Percentiles rank a stretch among this genome's conserved stretches.
Evolutionary conservation across 768 basidiomycete genomes (phyloP).

Genomic region (Lepiota venenata): DNA sequence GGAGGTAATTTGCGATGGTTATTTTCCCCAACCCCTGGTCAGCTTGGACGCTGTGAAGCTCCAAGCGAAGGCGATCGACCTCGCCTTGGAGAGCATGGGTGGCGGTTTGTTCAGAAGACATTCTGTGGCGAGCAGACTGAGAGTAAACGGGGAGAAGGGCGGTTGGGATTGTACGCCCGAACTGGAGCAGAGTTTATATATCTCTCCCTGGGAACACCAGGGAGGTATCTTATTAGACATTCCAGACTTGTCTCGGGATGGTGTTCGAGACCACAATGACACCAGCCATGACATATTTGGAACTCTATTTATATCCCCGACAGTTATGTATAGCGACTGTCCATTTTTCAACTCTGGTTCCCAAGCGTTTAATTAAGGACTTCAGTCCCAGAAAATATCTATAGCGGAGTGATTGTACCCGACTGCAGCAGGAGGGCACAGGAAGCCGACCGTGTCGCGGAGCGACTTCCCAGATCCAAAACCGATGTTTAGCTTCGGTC

Average conservation of each 20-base stretch:
- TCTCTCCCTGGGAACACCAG: background rate
- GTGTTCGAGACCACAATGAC: constrained; percentile 3
- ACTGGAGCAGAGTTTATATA: constrained; percentile 15
- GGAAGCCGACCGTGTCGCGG: no score
- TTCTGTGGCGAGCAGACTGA: constrained; percentile 5
- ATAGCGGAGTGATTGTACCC: no score
- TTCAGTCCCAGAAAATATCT: no score
- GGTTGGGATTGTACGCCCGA: background rate
- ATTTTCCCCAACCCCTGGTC: constrained; percentile 40
- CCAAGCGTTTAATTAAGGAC: no score
- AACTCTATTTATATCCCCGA: background rate
- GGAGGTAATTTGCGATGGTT: constrained; percentile 55
- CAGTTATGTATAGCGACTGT: no score
- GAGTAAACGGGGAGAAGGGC: constrained; percentile 5
- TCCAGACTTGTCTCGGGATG: constrained; percentile 17
- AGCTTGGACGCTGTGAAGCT: constrained; percentile 38
- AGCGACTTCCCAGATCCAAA: no score
- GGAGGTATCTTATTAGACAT: background rate
- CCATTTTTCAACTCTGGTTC: no score
- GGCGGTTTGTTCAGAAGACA: constrained; percentile 15
- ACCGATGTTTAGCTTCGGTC: no score
- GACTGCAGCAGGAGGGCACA: no score
- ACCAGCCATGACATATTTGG: constrained; percentile 11
- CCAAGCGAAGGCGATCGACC: constrained; percentile 38
- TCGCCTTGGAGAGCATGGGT: constrained; percentile 25